A percentile compares a stretch with the other conserved stretches of the same genome.
Conservation (phyloP, 305 asterid genomes). For the Lippia alba region DNA sequence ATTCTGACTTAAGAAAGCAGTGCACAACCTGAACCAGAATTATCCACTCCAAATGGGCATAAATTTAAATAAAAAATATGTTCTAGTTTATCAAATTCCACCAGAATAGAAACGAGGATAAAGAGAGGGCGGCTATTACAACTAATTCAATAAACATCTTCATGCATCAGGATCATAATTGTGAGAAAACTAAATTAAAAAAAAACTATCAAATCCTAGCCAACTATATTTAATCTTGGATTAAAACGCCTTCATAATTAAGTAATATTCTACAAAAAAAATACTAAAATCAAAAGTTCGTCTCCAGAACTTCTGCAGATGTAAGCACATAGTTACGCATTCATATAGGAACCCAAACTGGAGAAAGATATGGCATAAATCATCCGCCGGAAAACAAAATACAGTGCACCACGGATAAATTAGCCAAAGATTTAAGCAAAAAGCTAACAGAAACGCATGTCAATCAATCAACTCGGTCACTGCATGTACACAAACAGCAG, state of each 20-base stretch:
- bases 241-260: not conserved
- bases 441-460: conserved; percentile 1
- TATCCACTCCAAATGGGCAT: conserved; percentile 17
- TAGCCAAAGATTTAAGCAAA: not conserved
- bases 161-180: conserved; percentile 33
- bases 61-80: conserved; percentile 18
- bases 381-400: conserved; percentile 6
- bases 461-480: conserved; percentile 10
- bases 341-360: conserved; percentile 2
- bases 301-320: not conserved
- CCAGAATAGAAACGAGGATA: conserved; percentile 1
- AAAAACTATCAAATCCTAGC: not conserved
- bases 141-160: not conserved
- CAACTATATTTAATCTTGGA: not conserved
- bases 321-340: not conserved
- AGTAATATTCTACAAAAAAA: not conserved
- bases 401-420: not conserved
- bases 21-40: conserved; percentile 26
- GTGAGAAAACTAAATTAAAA: not conserved
- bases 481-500: conserved; percentile 13
- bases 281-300: not conserved
- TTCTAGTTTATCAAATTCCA: conserved; percentile 13
- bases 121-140: conserved; percentile 2
- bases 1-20: conserved; percentile 8
- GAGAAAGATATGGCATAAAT: not conserved